A percentile compares a stretch with the other conserved stretches of the same genome.
These are phyloP conservation scores for Gnomoniopsis sp. DNA, from an alignment of 2,329 filamentous ascomycete genomes.

Conservation along the genomic window DNA sequence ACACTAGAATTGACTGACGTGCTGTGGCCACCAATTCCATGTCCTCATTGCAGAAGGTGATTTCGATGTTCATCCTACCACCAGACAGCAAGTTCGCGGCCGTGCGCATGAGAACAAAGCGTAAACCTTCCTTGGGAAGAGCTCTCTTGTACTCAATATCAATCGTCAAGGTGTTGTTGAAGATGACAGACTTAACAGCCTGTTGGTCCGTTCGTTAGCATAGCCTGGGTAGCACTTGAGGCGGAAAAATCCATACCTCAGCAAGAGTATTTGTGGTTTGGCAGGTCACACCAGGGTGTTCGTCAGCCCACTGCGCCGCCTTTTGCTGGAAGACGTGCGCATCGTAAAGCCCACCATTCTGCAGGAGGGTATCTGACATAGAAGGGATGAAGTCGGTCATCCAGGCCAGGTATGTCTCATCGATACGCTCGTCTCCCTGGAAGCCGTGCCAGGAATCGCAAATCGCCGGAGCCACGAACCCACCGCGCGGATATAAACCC, in stretches of 20 bases:
- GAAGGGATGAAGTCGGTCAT: conserved; percentile 26
- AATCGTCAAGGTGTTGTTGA: conserved; percentile 22
- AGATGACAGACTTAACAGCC: conserved; percentile 4
- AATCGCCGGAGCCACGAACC: conserved; percentile 20
- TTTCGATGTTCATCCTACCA: conserved; percentile 23
- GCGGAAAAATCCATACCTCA: conserved; percentile 15
- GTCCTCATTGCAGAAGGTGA: conserved; percentile 22
- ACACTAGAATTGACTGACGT: no score
- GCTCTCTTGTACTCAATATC: conserved; percentile 27
- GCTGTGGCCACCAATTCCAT: no score
- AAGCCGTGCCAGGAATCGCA: conserved; percentile 25
- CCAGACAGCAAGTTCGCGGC: conserved; percentile 20
- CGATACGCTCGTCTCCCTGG: conserved; percentile 20
- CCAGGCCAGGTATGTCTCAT: conserved; percentile 23
- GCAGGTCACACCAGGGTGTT: conserved; percentile 22
- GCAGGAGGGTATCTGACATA: conserved; percentile 27
- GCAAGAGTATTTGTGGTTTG: conserved; percentile 16
- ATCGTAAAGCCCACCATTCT: conserved; percentile 25
- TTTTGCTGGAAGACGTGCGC: conserved; percentile 15
- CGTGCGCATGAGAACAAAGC: conserved; percentile 23
- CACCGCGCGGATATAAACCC: conserved; percentile 21
- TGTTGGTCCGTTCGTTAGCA: not conserved
- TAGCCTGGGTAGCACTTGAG: not conserved
- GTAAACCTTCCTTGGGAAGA: conserved; percentile 21
- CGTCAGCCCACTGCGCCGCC: conserved; percentile 21